Evolutionary conservation across 1,139 yeast species (phyloP).

Genomic region (Torulaspora globosa): DNA sequence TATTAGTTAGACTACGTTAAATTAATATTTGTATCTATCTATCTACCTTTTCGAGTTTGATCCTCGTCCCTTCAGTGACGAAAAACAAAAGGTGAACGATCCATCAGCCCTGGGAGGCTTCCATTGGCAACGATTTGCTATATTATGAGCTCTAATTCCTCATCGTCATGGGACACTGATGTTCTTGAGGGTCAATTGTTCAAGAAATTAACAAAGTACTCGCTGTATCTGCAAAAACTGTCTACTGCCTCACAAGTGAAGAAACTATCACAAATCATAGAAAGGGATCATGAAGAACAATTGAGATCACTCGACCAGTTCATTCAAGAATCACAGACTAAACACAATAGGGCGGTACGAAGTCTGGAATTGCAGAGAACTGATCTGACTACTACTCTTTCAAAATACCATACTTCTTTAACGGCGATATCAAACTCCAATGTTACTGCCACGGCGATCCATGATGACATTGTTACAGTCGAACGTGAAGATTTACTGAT

Average conservation of each 20-base stretch:
- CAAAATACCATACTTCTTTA: conserved; percentile 36
- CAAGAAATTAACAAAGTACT: conserved; percentile 30
- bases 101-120: not conserved
- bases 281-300: conserved; percentile 23
- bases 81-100: not conserved
- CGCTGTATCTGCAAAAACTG: conserved; percentile 27
- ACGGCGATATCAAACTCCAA: conserved; percentile 48
- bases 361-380: conserved; percentile 42
- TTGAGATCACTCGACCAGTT: conserved; percentile 19
- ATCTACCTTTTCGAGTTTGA: not conserved
- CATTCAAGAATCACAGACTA: conserved; percentile 24
- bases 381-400: conserved; percentile 43
- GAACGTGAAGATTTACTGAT: conserved; percentile 72
- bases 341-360: conserved; percentile 35
- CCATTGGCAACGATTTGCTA: not conserved
- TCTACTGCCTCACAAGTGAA: conserved; percentile 32
- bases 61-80: not conserved
- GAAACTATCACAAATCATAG: conserved; percentile 26
- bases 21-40: conserved; percentile 9
- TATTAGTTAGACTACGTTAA: conserved; percentile 7
- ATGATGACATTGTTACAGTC: conserved; percentile 62
- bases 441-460: conserved; percentile 60
- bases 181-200: conserved; percentile 27
- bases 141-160: conserved; percentile 4
- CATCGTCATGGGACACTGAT: conserved; percentile 9